These are phyloP conservation scores for Coemansia biformis DNA, from an alignment of 192 early-diverging fungal genomes.

Conservation along the genomic window DNA sequence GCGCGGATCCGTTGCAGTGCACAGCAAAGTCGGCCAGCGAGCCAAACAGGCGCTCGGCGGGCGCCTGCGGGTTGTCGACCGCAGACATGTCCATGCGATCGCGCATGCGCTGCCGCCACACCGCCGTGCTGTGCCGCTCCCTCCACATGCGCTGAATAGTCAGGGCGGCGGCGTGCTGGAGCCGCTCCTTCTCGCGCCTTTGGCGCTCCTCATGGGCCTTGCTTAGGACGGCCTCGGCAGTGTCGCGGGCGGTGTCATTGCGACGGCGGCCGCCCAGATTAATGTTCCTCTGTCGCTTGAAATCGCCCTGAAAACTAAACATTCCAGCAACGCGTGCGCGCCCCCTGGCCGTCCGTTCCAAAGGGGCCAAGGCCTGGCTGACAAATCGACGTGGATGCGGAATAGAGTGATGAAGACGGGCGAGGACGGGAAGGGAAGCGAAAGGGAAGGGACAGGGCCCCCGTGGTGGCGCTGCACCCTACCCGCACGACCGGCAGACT, in stretches of 20 bases:
- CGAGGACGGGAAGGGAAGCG: no score
- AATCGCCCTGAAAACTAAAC: conserved; percentile 78
- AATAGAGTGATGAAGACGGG: no score
- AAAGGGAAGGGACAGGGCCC: no score
- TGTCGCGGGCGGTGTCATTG: conserved; percentile 55
- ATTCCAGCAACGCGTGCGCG: no score
- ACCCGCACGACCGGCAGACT: no score
- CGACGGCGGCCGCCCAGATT: conserved; percentile 74
- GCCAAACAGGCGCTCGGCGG: neutral
- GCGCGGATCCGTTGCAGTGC: conserved; percentile 21
- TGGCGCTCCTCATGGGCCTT: conserved; percentile 70
- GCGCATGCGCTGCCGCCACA: conserved; percentile 24
- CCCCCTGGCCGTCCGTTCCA: no score
- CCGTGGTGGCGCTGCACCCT: no score
- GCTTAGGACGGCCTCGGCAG: conserved; percentile 53
- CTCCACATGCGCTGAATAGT: conserved; percentile 59
- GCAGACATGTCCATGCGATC: conserved; percentile 13
- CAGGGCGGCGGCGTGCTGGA: conserved; percentile 49
- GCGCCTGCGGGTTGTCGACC: neutral
- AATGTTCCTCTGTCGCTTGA: conserved; percentile 68
- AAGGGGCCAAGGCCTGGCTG: no score
- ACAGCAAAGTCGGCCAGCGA: conserved; percentile 16
- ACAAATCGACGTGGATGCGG: no score
- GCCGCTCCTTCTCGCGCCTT: conserved; percentile 66
- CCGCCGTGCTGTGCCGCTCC: conserved; percentile 11